A percentile compares a stretch with the other conserved stretches of the same genome.
Conservation (phyloP, 73 alveolate genomes). For the Paramecium primaurelia region DNA sequence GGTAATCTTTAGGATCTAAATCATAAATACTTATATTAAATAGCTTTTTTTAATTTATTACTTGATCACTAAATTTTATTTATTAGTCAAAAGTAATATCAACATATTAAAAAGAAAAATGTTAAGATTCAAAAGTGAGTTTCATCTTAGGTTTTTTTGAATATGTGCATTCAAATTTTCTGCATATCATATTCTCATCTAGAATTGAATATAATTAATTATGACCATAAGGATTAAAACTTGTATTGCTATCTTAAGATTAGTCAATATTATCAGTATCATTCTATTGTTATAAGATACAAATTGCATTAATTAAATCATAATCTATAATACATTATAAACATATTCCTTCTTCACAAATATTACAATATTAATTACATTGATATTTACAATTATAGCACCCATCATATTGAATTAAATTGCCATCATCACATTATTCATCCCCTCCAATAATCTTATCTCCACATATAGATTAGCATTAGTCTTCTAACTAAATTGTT, state of each 20-base stretch:
- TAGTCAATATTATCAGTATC: no score
- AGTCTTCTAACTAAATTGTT: neutral
- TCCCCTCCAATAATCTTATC: constrained; percentile 45
- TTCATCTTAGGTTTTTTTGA: neutral
- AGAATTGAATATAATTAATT: neutral
- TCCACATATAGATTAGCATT: neutral
- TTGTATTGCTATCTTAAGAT: no score
- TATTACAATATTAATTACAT: neutral
- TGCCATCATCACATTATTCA: neutral
- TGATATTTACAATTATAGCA: neutral
- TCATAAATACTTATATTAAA: neutral
- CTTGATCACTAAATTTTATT: neutral
- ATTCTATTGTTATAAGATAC: neutral
- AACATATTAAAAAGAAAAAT: neutral
- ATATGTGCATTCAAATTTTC: neutral
- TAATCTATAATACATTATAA: neutral
- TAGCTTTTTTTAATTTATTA: neutral
- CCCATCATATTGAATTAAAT: neutral
- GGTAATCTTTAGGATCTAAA: neutral
- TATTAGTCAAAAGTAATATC: neutral
- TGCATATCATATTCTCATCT: neutral
- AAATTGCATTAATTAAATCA: neutral
- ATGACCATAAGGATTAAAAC: no score
- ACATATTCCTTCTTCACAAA: neutral
- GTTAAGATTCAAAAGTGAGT: neutral